phyloP scores from a whole-genome alignment of 306 rosid genomes.

The Cercis canadensis region DNA sequence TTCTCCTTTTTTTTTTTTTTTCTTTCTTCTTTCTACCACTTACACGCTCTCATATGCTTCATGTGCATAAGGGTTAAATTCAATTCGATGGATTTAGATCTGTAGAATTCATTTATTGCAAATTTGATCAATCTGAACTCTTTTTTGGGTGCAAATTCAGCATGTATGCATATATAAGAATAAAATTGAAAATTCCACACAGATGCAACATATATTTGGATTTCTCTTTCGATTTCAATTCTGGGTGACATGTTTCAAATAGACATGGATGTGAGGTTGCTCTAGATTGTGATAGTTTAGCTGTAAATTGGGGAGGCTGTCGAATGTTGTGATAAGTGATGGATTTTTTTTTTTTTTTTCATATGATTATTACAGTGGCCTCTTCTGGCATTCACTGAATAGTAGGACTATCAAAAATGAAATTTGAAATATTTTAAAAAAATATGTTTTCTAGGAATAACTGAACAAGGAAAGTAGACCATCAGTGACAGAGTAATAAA shows the following conservation, averaged over 20 bases:
- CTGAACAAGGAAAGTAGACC: background rate
- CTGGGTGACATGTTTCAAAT: no score
- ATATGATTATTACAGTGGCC: background rate
- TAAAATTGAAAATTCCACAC: background rate
- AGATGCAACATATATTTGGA: background rate
- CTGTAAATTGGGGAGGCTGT: background rate
- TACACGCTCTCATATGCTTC: background rate
- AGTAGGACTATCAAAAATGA: background rate
- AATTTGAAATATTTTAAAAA: background rate
- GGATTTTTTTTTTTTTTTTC: no score
- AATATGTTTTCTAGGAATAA: background rate
- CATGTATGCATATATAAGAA: background rate
- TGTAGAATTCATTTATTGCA: background rate
- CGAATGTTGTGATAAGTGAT: background rate
- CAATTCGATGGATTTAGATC: background rate
- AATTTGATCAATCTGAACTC: slow-evolving; percentile 1
- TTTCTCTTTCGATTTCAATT: background rate
- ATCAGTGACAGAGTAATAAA: slow-evolving; percentile 3
- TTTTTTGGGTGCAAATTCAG: no score
- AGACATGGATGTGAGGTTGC: no score
- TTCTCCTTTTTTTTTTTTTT: slow-evolving; percentile 10
- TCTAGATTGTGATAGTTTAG: background rate
- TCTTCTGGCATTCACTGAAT: background rate
- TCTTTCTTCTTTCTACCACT: no score
- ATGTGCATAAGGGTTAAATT: slow-evolving; percentile 10